Evolutionary conservation across 2,329 filamentous ascomycete genomes (phyloP), one percentile per base, ranked within the genome.

Genomic region (Aspergillus pseudoviridinutans): DNA sequence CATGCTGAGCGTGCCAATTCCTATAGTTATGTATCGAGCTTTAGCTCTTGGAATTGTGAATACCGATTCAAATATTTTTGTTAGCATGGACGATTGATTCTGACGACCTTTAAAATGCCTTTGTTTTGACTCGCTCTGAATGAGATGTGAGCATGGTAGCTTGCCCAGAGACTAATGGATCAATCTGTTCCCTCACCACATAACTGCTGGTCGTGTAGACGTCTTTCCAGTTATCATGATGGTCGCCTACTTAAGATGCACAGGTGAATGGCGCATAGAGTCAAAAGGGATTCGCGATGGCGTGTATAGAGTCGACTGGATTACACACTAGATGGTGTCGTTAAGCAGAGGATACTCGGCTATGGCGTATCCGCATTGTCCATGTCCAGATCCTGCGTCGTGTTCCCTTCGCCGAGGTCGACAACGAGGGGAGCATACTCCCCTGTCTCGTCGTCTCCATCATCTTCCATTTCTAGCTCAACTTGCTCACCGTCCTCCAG

Each of bases 371-470:
- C 12, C 12, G 7, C 22, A 47, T 47, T 14, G 4, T 27, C 44
- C 20, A 27, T 47, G 24, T 47, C 44, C 20, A n/a, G 44, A 25
- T 47, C 44, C 17, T 52, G 25, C 51, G 20, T 50, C 3, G 35
- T 28, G 35, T 35, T 51, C n/a, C 54, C 58, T 32, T 66, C 68
- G 17, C 59, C 72, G 49, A 76, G 55, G 58, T 87, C 82, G 22
- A 88, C 84, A 32, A 88, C 71, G 41, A 81, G 74, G 22, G 85
- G 85, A 29, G 85, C 85, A 76, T 85, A 87, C 63, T 88, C 85
- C 10, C 85, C 85, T 12, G 78, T 80, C 70, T 87, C 85, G 52
- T 87, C 84, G 22, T 87, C 84, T 64, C 84, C 84, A 64, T 83
- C 82, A 49, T 86, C 84, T 42, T 75, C 74, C 60, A 83, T 72